Percentiles rank a stretch among this genome's conserved stretches.
Conservation (phyloP, 176 grass and related monocot species). For the Tuctoria greenei region DNA sequence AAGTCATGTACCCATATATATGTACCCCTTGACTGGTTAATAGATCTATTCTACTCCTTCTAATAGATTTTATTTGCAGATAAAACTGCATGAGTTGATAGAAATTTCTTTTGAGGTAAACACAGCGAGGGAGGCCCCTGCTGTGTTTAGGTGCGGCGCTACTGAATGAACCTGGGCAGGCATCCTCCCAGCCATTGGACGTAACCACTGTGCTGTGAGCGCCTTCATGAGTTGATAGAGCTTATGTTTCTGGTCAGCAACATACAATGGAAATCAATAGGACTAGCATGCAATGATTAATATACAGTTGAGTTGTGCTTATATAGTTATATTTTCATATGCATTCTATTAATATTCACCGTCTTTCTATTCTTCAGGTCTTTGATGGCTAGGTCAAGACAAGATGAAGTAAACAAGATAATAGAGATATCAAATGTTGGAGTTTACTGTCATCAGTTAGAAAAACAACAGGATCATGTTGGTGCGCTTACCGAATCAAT, state of each 20-base stretch:
- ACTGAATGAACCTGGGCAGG: too few relatives aligned
- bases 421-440: conserved; percentile 83
- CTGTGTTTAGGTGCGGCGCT: too few relatives aligned
- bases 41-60: too few relatives aligned
- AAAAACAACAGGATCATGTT: conserved; percentile 50
- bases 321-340: conserved; percentile 21
- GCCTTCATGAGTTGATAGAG: neutral
- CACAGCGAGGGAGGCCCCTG: too few relatives aligned
- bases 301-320: neutral
- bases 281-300: conserved; percentile 9
- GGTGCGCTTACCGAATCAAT: conserved; percentile 43
- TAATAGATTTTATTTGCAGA: conserved; percentile 4
- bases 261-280: conserved; percentile 16
- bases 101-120: neutral
- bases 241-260: conserved; percentile 1
- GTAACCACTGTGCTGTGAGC: too few relatives aligned
- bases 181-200: too few relatives aligned
- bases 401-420: conserved; percentile 80
- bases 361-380: conserved; percentile 47
- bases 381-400: conserved; percentile 67
- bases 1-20: too few relatives aligned
- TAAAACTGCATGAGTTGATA: neutral
- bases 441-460: conserved; percentile 70
- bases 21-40: too few relatives aligned
- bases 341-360: neutral